Evolutionary conservation across 2,329 filamentous ascomycete species (phyloP).

Genomic region (Exophiala xenobiotica): DNA sequence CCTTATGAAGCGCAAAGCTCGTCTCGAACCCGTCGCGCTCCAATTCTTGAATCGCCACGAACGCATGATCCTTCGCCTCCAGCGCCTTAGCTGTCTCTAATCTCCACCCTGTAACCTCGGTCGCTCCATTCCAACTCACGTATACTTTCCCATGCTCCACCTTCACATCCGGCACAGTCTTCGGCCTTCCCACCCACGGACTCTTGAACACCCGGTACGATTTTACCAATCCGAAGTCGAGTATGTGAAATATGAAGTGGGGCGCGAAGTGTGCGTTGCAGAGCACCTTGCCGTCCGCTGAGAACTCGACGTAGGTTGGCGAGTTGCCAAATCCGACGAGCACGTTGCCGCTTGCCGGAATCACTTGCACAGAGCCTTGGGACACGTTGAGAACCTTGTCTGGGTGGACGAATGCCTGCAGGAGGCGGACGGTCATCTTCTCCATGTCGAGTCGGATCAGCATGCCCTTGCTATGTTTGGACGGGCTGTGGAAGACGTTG

Average conservation of each 20-base stretch:
- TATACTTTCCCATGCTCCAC: slow-evolving; percentile 37
- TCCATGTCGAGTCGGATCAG: slow-evolving; percentile 42
- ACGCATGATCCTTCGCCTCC: slow-evolving; percentile 13
- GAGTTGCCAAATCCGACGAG: slow-evolving; percentile 52
- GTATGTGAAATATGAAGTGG: slow-evolving; percentile 40
- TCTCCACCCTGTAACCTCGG: slow-evolving; percentile 35
- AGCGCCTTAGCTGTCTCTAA: slow-evolving; percentile 12
- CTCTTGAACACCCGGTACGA: slow-evolving; percentile 57
- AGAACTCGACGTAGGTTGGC: slow-evolving; percentile 52
- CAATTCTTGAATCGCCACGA: slow-evolving; percentile 16
- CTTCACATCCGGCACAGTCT: slow-evolving; percentile 33
- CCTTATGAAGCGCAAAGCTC: slow-evolving; percentile 13
- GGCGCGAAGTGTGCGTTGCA: slow-evolving; percentile 53
- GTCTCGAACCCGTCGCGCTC: slow-evolving; percentile 23
- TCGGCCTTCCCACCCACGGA: slow-evolving; percentile 54
- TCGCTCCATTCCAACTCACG: slow-evolving; percentile 50
- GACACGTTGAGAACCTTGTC: slow-evolving; percentile 39
- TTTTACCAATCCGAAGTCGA: slow-evolving; percentile 42
- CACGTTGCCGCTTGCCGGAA: slow-evolving; percentile 43
- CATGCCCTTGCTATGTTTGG: slow-evolving; percentile 45
- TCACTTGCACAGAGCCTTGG: slow-evolving; percentile 45
- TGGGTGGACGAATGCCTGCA: slow-evolving; percentile 42
- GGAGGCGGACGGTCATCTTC: slow-evolving; percentile 46
- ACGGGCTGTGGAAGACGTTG: slow-evolving; percentile 23
- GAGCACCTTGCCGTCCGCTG: slow-evolving; percentile 40